Base-by-base conservation (phyloP, 805 yeast genomes). In the Candida nemodendra region DNA sequence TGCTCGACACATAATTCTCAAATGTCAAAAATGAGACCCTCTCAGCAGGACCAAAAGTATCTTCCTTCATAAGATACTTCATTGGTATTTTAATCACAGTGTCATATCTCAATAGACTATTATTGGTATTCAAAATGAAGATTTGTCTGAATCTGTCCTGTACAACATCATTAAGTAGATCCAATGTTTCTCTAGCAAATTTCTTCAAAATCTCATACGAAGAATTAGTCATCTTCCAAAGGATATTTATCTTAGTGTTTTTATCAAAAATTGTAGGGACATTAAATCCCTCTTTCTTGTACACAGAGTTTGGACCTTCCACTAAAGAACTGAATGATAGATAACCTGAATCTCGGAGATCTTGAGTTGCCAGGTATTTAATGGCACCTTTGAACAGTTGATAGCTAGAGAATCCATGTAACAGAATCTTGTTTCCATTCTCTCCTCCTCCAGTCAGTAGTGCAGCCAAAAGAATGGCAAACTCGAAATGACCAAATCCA, bases 401-500 rank as follows among this genome's bases (percentile, higher is more conserved):
- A 58, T 89, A 93, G 16, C 95, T 83, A 3, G 96, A 88, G 60
- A 84, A 91, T 0, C 98, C 99, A 50, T 81, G 83, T 26, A 89
- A 61, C 38, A 93, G 68, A 17, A 88, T 81, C 53, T 80, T 84
- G 52, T 81, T 83, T 11, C 95, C 93, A 48, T 70, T 72, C 5
- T 66, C 61, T 42, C 91, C 90, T 50, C 95, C 95, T 51, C 96
- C 96, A 44, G 81, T 79, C 29, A 93, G 66, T 37, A 93, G 65
- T 1, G 89, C 84, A 28, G 95, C 81, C 80, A 88, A 78, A 34
- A 91, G 61, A 26, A 83, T 65, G 21, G 89, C 81, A 60, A 89
- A 89, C 64, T 93, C 98, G 59, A 88, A 88, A 51, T 83, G 85
- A 9, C 98, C 98, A 61, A 93, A 91, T 0, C 98, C 98, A 31